Evolutionary conservation across 208 protist species (phyloP), one percentile per base, ranked within the genome.

Genomic region (Acanthamoeba sp.): DNA sequence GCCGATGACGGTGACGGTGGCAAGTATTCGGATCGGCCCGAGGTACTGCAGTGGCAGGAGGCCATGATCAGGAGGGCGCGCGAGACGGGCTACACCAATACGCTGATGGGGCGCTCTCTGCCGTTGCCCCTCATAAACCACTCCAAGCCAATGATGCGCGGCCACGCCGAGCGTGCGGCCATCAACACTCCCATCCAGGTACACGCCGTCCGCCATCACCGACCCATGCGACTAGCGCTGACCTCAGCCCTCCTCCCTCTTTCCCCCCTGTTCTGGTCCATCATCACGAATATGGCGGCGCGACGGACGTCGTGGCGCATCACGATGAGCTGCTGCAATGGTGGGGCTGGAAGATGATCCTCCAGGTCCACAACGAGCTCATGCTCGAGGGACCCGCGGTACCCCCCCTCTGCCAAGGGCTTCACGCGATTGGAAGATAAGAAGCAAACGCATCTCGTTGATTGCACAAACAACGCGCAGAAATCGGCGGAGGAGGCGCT

Each of bases 361-460:
- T 98, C 88, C 97, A 98, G 91, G 95, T 98, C 36, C 97, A 97
- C 45, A 97, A 97, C 94, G 97, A 97, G 40, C 84, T 91, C 40
- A 91, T 91, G 50, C 59, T 91, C 55, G 84, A 91, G 29, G 84
- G 84, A 42, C 84, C 84, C 34, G 59, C n/a, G n/a, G 84, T 91
- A 91, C 84, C 10, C 20, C 9, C 12, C 36, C 22, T 20, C 12
- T 32, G 16, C 1, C 66, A 34, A 6, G 10, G 20, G 20, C 20
- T 59, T 59, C 66, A 34, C 9, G 9, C 9, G 9, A 59, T 59
- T 24, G 52, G 20, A 20, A 36, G 7, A 71, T 7, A 71, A 10
- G 32, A 36, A 7, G 18, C 32, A 40, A 16, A 32, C 32, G 32
- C 32, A 71, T 16, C 18, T 22, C 0, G 2, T 27, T 20, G 16